Evolutionary conservation across 2,329 filamentous ascomycete genomes (phyloP).

Genomic region (Ceratocystis destructans): DNA sequence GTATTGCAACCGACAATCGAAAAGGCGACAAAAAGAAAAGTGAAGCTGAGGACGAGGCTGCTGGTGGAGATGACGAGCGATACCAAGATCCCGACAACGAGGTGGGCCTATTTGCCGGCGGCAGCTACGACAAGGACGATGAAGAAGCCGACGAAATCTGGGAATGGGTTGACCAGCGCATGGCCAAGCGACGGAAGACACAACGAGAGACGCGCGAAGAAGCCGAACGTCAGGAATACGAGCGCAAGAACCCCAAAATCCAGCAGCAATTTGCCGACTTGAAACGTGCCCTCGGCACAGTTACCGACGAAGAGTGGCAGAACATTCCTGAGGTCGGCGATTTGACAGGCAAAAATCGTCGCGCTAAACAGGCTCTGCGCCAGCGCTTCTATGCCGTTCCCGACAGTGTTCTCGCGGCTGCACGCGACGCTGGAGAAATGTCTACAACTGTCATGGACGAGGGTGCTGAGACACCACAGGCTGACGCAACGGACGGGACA

Average conservation of each 20-base stretch:
- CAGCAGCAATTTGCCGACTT: conserved; percentile 94
- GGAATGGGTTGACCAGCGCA: conserved; percentile 88
- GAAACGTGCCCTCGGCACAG: conserved; percentile 74
- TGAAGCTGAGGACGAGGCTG: conserved; percentile 35
- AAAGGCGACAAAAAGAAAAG: conserved; percentile 57
- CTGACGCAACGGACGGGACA: conserved; percentile 57
- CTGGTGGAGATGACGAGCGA: conserved; percentile 52
- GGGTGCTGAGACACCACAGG: conserved; percentile 24
- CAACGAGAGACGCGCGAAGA: conserved; percentile 92
- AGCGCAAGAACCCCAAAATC: conserved; percentile 95
- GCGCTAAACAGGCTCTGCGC: conserved; percentile 67
- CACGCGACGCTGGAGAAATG: conserved; percentile 65
- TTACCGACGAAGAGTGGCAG: conserved; percentile 94
- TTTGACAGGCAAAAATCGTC: conserved; percentile 82
- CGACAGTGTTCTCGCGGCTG: conserved; percentile 84
- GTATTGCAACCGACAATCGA: conserved; percentile 53
- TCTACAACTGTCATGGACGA: conserved; percentile 83
- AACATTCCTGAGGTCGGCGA: conserved; percentile 92
- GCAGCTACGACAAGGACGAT: conserved; percentile 92
- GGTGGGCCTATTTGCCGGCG: conserved; percentile 85
- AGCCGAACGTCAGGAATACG: conserved; percentile 85
- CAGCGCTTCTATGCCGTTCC: conserved; percentile 92
- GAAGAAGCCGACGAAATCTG: conserved; percentile 96
- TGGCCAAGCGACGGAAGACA: conserved; percentile 75
- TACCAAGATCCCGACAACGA: conserved; percentile 97